These are phyloP conservation scores for Geotrichum citri-aurantii DNA, from an alignment of 1,139 yeast species.

Conservation along the genomic window DNA sequence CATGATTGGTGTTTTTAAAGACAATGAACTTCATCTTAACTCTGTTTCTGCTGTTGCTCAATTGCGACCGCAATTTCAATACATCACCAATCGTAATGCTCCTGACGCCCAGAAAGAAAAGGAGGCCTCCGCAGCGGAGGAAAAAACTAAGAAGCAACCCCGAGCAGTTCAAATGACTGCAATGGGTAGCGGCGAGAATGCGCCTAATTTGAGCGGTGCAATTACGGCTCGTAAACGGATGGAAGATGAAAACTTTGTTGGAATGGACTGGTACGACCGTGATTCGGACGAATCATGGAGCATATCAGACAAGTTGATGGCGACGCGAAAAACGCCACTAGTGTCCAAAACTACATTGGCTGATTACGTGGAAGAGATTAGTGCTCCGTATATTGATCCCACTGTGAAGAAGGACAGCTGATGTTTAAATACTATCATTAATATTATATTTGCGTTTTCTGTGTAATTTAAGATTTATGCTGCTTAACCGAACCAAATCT, in stretches of 20 bases:
- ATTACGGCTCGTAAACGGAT: constrained; percentile 64
- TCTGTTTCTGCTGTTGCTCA: constrained; percentile 70
- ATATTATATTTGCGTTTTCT: constrained; percentile 1
- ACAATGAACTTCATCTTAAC: constrained; percentile 53
- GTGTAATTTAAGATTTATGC: neutral
- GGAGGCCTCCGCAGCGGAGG: constrained; percentile 26
- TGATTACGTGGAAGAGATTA: constrained; percentile 27
- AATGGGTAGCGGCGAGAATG: constrained; percentile 54
- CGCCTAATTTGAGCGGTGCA: constrained; percentile 72
- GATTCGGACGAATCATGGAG: constrained; percentile 38
- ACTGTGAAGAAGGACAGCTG: constrained; percentile 9
- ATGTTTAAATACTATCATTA: neutral
- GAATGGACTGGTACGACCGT: constrained; percentile 46
- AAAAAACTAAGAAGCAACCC: constrained; percentile 44
- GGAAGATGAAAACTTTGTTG: constrained; percentile 62
- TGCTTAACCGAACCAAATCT: constrained; percentile 86
- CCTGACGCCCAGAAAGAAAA: constrained; percentile 34
- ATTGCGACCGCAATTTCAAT: constrained; percentile 72
- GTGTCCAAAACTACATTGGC: constrained; percentile 25
- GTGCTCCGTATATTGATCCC: constrained; percentile 19
- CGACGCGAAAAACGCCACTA: constrained; percentile 23
- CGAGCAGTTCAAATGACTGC: constrained; percentile 74
- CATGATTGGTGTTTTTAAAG: constrained; percentile 47
- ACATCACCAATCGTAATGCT: constrained; percentile 50
- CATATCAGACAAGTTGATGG: constrained; percentile 33